phyloP scores from a whole-genome alignment of 768 basidiomycete genomes.

The Boletus reticuloceps region DNA sequence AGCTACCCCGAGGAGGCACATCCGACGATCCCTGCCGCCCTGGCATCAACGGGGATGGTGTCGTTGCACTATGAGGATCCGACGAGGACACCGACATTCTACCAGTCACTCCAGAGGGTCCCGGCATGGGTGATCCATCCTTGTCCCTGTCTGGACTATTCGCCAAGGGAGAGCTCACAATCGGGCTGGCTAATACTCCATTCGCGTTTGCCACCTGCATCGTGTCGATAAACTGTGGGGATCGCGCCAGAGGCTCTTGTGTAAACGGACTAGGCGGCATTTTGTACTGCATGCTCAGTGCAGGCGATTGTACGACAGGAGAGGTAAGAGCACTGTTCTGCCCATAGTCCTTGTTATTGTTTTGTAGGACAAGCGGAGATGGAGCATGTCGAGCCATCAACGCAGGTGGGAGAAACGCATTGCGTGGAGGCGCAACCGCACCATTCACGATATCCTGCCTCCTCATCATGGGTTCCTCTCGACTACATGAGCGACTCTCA shows the following conservation, averaged over 20 bases:
- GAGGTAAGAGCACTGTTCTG: constrained; percentile 1
- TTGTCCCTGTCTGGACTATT: constrained; percentile 18
- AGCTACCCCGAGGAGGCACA: constrained; percentile 11
- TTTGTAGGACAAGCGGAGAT: constrained; percentile 18
- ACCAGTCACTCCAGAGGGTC: neutral
- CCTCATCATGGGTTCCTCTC: constrained; percentile 23
- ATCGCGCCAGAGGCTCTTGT: constrained; percentile 17
- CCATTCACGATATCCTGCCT: neutral
- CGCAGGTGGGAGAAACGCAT: constrained; percentile 16
- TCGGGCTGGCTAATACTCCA: constrained; percentile 7
- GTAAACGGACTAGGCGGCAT: constrained; percentile 39
- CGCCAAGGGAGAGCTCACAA: constrained; percentile 9
- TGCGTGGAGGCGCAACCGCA: neutral
- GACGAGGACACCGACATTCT: constrained; percentile 13
- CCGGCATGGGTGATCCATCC: constrained; percentile 13
- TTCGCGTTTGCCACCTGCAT: too few relatives aligned
- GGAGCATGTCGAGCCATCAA: constrained; percentile 19
- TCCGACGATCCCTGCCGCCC: constrained; percentile 19
- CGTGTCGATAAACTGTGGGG: constrained; percentile 2
- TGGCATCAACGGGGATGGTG: constrained; percentile 13
- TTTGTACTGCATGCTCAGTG: constrained; percentile 28
- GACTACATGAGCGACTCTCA: constrained; percentile 8
- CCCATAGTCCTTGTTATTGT: constrained; percentile 1
- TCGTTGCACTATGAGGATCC: constrained; percentile 7
- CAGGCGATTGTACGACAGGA: constrained; percentile 35